Conservation (phyloP, 441 rosid species). For the Manihot esculenta region DNA sequence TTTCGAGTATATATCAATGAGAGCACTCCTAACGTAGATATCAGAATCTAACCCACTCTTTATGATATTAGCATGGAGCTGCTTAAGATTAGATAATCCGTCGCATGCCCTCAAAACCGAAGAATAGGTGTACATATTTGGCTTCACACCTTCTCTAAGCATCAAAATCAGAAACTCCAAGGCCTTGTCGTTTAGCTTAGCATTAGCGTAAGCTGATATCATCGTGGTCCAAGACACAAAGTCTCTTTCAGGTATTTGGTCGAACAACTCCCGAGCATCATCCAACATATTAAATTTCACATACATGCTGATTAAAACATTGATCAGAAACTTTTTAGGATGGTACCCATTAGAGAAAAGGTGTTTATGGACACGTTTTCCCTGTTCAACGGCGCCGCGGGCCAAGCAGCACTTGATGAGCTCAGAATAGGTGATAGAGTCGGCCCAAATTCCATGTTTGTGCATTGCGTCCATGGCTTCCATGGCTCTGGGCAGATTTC, state of each 20-base stretch:
- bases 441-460: slow-evolving; percentile 49
- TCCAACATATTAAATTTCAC: slow-evolving; percentile 47
- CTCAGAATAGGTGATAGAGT: slow-evolving; percentile 47
- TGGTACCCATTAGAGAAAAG: slow-evolving; percentile 42
- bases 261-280: slow-evolving; percentile 54
- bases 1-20: slow-evolving; percentile 68
- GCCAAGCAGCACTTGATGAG: slow-evolving; percentile 61
- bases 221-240: slow-evolving; percentile 73
- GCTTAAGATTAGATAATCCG: slow-evolving; percentile 40
- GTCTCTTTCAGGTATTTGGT: slow-evolving; percentile 56
- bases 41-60: slow-evolving; percentile 67
- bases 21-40: slow-evolving; percentile 68
- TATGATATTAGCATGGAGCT: slow-evolving; percentile 54
- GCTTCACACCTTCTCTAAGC: slow-evolving; percentile 59
- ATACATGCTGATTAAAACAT: slow-evolving; percentile 46
- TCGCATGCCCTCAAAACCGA: slow-evolving; percentile 62
- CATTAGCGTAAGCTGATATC: slow-evolving; percentile 60
- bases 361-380: slow-evolving; percentile 48
- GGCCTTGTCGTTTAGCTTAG: slow-evolving; percentile 40
- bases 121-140: slow-evolving; percentile 70
- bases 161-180: slow-evolving; percentile 50
- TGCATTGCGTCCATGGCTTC: slow-evolving; percentile 52
- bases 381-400: slow-evolving; percentile 45
- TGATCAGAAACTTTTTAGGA: slow-evolving; percentile 54
- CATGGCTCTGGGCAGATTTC: slow-evolving; percentile 59